Base-by-base conservation (phyloP, 1,139 yeast species). In the Saccharomyces uvarum region DNA sequence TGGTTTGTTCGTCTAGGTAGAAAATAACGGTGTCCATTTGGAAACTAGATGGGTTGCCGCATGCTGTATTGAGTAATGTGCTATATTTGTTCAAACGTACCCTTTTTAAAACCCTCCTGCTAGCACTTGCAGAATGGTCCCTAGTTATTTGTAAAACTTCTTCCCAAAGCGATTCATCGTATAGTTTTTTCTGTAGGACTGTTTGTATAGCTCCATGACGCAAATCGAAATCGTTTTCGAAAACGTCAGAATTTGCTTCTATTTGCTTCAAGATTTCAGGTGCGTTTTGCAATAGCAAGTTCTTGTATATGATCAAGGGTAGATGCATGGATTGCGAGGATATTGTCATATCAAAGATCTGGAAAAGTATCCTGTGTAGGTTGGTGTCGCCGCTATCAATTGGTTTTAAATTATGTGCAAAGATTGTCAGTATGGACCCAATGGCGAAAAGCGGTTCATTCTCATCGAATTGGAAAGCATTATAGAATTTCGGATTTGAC, bases 381-480 rank as follows among this genome's bases (percentile, higher is more conserved):
- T 59, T 56, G n/a, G 54, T 54, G 16, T 52, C 27, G 26, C 54
- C 53, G 49, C 46, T 14, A 33, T 51, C 53, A 9, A 38, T 27
- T 0, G 66, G 63, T 51, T 64, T 62, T 32, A 66, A 49, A 60
- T 89, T 93, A 69, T 93, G 98, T 13, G 95, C 76, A 69, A 84
- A 88, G 51, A 88, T 64, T 0, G 98, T 89, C 49, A 93, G 75
- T 1, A 91, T 74, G 1, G 95, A 80, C 11, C 96, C 86, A 9
- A 93, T 70, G 0, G 89, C 88, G 63, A 79, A 86, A 57, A 82
- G 81, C 0, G 86, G 84, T 50, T 74, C 73, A 0, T 80, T 67
- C 13, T 71, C 70, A 46, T 74, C 74, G 16, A 88, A 64, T 21
- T 81, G 74, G 8, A 87, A 66, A 13, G 78, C 57, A 2, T 73